Conservation (phyloP, 306 rosid genomes). For the Rubus parviflorus region DNA sequence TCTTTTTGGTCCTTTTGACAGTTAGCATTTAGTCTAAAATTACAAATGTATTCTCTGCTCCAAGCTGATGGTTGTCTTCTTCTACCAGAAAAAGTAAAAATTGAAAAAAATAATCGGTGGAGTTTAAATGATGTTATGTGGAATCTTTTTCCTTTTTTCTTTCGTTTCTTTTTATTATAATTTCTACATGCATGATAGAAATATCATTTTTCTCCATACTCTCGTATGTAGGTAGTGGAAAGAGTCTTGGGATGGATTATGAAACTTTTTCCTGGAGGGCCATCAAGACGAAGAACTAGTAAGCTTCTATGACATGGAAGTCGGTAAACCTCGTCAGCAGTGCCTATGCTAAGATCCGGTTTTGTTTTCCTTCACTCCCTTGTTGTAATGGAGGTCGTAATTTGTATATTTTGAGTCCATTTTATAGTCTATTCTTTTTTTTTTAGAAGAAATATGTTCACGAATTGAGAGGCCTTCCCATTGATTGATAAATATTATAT, state of each 20-base stretch:
- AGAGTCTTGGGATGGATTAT: conserved; percentile 98
- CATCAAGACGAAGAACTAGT: conserved; percentile 86
- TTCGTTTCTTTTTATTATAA: neutral
- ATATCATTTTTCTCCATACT: neutral
- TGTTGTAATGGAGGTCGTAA: conserved; percentile 40
- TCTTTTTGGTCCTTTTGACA: neutral
- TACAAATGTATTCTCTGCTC: neutral
- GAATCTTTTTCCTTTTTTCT: neutral
- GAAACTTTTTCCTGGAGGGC: conserved; percentile 96
- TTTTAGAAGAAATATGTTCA: conserved; percentile 31
- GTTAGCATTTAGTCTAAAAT: neutral
- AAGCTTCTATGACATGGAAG: conserved; percentile 65
- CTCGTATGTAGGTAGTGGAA: conserved; percentile 79
- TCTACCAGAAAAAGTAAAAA: neutral
- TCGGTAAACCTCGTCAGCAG: conserved; percentile 26
- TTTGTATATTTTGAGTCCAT: conserved; percentile 69
- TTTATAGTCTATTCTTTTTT: conserved; percentile 41
- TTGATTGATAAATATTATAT: conserved; percentile 35
- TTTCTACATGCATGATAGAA: neutral
- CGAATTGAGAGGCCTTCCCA: conserved; percentile 38
- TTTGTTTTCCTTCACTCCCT: conserved; percentile 39
- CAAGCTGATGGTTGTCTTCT: conserved; percentile 6
- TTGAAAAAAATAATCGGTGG: neutral
- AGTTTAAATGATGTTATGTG: neutral
- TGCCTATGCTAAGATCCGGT: conserved; percentile 19